Percentiles rank a stretch among this genome's conserved stretches.
Conservation (phyloP, 2,329 filamentous ascomycete genomes). For the Beauveria sp. region DNA sequence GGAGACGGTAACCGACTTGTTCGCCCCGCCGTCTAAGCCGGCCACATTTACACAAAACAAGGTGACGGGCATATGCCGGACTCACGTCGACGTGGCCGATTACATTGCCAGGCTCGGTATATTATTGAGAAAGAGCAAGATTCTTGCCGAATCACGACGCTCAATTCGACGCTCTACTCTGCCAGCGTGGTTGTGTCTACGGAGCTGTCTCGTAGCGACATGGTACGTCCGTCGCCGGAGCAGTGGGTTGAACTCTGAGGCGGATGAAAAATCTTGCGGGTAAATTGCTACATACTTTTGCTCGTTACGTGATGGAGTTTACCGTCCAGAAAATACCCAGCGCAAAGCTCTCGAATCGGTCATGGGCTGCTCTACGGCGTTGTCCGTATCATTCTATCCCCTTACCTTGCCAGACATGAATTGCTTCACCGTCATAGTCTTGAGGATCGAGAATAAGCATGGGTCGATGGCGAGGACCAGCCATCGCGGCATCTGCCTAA, state of each 20-base stretch:
- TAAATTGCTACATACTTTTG: background rate
- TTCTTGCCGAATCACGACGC: background rate
- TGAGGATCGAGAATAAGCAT: too few relatives aligned
- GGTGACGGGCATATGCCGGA: background rate
- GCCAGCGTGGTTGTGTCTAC: background rate
- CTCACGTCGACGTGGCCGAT: background rate
- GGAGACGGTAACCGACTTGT: too few relatives aligned
- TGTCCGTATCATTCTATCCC: background rate
- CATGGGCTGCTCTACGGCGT: too few relatives aligned
- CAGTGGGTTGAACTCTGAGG: background rate
- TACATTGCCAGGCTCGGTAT: background rate
- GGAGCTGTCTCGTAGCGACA: background rate
- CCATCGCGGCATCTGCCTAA: background rate
- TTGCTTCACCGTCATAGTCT: background rate
- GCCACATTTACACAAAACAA: too few relatives aligned
- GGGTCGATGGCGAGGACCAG: too few relatives aligned
- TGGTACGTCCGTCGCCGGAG: background rate
- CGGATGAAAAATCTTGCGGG: background rate
- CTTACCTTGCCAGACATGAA: background rate
- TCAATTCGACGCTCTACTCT: background rate
- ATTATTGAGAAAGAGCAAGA: background rate
- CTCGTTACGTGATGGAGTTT: background rate
- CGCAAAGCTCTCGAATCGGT: background rate
- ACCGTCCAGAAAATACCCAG: background rate
- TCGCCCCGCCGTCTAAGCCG: too few relatives aligned